phyloP scores from a whole-genome alignment of 345 rosid genomes.

The Eucalyptus virginea region DNA sequence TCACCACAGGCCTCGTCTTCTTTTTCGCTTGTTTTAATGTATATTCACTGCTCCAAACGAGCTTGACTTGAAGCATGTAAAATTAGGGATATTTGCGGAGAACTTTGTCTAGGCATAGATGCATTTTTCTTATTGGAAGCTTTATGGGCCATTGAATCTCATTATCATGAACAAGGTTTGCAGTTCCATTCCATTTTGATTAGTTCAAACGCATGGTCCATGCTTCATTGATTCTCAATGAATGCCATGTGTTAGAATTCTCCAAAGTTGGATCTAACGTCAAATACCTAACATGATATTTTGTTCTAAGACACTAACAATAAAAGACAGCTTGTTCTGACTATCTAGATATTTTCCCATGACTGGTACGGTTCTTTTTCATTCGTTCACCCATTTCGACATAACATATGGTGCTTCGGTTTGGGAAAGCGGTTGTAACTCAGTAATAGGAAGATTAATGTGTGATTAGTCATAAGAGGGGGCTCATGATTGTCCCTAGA shows the following conservation, averaged over 20 bases:
- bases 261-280: not conserved
- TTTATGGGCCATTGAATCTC: not conserved
- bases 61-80: not conserved
- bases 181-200: not conserved
- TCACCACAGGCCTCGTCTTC: not conserved
- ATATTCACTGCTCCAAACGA: not conserved
- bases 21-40: not conserved
- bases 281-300: not conserved
- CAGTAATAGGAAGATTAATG: not conserved
- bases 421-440: not conserved
- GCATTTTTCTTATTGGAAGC: not conserved
- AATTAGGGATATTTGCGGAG: not conserved
- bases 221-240: not conserved
- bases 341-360: not conserved
- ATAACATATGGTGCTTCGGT: not conserved
- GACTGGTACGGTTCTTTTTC: not conserved
- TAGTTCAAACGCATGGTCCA: not conserved
- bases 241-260: not conserved
- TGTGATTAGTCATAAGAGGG: not conserved
- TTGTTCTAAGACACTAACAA: not conserved
- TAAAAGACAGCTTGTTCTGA: not conserved
- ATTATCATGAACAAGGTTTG: not conserved
- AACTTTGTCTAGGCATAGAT: not conserved
- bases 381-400: not conserved
- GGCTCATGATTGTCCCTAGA: not conserved